Evolutionary conservation across 1,284 basidiomycete species (phyloP), one percentile per base, ranked within the genome.

Genomic region (Moesziomyces parantarcticus): DNA sequence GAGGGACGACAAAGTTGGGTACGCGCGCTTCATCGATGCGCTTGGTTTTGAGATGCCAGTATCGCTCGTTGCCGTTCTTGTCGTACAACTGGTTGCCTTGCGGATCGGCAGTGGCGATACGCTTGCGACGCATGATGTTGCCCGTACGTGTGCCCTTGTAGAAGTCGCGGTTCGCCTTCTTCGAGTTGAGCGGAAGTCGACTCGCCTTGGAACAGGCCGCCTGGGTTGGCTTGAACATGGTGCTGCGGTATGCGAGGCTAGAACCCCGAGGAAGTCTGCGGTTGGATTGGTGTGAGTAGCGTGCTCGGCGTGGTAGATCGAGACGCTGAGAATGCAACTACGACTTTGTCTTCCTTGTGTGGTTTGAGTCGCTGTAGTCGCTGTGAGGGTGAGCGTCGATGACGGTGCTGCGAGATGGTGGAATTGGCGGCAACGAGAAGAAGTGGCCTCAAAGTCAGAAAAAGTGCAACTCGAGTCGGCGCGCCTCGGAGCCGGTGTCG

Each of bases 91-190:
- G 72, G 18, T 72, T 65, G 14, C 82, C 82, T n/a, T 55, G 49
- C 22, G 65, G 63, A 50, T 79, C 71, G 3, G 77, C 72, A 21
- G 77, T 60, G 13, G 79, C 82, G 45, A 83, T 80, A 26, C 82
- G 68, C 62, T 82, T 81, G 14, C 82, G 67, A 14, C 47, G 63
- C 74, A 83, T 74, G 50, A 83, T 77, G 71, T 83, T 83, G 44
- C 76, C 79, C 0, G 82, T 79, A 1, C 82, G 63, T 14, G 82
- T 83, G 26, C 82, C 82, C 57, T 83, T 83, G 76, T 81, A 83
- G 57, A 83, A 83, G 53, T 83, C 81, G 47, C 77, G 79, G 58
- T 83, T 83, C 11, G 67, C 82, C 51, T 78, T 78, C 44, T 83
- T 83, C 5, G 81, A 83, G 49, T 50, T 82, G 50, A 83, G 73